These are phyloP conservation scores for Trichosporon sp. DNA, from an alignment of 1,284 basidiomycete species.

Conservation along the genomic window DNA sequence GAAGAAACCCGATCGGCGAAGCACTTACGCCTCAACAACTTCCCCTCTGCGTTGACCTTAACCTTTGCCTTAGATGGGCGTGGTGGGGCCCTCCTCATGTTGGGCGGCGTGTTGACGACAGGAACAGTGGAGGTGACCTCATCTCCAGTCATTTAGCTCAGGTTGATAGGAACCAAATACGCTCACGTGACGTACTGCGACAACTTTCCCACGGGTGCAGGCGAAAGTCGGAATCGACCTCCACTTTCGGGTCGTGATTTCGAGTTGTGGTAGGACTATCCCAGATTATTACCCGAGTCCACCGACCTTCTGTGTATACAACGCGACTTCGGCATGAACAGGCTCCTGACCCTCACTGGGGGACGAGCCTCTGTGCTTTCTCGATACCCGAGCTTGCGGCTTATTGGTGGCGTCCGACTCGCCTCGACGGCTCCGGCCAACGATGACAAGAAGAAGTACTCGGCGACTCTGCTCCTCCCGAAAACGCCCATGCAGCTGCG, in stretches of 20 bases:
- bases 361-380: neutral
- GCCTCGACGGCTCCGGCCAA: constrained; percentile 17
- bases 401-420: neutral
- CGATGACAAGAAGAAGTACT: constrained; percentile 57
- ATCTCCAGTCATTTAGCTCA: neutral
- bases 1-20: neutral
- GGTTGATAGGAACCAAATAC: constrained; percentile 12
- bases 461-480: constrained; percentile 79
- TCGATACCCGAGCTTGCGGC: neutral
- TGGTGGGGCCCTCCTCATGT: neutral
- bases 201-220: neutral
- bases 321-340: constrained; percentile 22
- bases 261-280: constrained; percentile 4
- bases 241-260: constrained; percentile 18
- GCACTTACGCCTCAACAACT: neutral
- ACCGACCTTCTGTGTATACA: neutral
- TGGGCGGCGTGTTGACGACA: neutral
- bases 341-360: constrained; percentile 20
- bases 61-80: neutral
- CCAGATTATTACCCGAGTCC: neutral
- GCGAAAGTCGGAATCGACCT: constrained; percentile 7
- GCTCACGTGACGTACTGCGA: neutral
- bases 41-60: neutral
- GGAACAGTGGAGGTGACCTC: constrained; percentile 2
- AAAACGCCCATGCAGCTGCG: constrained; percentile 80